These are phyloP conservation scores for Chaetoceros tenuissimus DNA, from an alignment of 108 stramenopile species.

Conservation along the genomic window DNA sequence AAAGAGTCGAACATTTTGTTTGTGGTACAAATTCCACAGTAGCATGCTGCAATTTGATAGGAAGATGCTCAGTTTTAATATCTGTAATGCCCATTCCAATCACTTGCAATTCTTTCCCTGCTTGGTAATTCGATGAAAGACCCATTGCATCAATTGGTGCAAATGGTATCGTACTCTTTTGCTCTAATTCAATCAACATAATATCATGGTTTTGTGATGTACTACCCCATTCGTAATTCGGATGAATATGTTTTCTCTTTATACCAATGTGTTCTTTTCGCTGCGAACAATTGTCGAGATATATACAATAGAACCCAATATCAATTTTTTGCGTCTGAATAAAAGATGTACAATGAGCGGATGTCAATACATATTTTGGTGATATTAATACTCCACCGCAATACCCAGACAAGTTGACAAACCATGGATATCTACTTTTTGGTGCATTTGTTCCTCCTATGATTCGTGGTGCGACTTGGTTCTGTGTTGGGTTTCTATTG, in stretches of 20 bases:
- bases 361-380: conserved; percentile 35
- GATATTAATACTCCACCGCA: conserved; percentile 46
- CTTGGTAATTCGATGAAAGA: background rate
- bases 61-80: background rate
- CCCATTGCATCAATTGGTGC: conserved; percentile 7
- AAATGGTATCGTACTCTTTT: background rate
- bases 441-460: background rate
- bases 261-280: background rate
- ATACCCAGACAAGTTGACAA: background rate
- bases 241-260: conserved; percentile 6
- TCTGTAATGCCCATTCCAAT: conserved; percentile 11
- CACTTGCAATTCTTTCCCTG: background rate
- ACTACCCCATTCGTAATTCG: background rate
- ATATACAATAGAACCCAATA: conserved; percentile 1
- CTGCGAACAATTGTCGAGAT: background rate
- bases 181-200: conserved; percentile 8
- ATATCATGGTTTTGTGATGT: conserved; percentile 4
- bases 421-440: background rate
- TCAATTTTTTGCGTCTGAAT: background rate
- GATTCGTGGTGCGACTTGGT: background rate
- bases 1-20: conserved; percentile 4
- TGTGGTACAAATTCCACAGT: conserved; percentile 6
- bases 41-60: conserved; percentile 2
- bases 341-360: conserved; percentile 32
- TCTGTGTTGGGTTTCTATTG: no score